Percentiles rank a stretch among this genome's conserved stretches.
phyloP scores from a whole-genome alignment of 257 asterid species.

The Misopates orontium region DNA sequence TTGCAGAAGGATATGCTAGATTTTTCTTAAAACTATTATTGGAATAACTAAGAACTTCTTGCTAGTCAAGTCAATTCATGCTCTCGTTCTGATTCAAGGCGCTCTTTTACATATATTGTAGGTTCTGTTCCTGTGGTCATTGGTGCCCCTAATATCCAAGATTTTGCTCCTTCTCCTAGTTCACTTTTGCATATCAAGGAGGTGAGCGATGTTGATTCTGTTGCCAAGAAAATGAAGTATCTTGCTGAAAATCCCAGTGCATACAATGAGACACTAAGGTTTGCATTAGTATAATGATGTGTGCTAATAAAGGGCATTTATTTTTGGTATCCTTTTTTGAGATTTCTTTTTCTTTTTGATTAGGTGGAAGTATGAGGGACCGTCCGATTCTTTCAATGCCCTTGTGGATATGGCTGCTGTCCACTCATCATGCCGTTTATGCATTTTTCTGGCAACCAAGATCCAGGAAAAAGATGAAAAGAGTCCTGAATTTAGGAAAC shows the following conservation, averaged over 20 bases:
- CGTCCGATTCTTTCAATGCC: constrained; percentile 93
- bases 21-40: constrained; percentile 6
- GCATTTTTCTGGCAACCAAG: constrained; percentile 85
- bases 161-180: constrained; percentile 76
- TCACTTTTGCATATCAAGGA: constrained; percentile 80
- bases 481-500: constrained; percentile 55
- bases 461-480: constrained; percentile 62
- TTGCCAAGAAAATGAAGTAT: constrained; percentile 82
- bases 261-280: constrained; percentile 76
- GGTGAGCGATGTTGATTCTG: constrained; percentile 55
- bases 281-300: constrained; percentile 16
- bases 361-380: constrained; percentile 98
- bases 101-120: constrained; percentile 29
- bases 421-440: constrained; percentile 96
- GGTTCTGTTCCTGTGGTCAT: constrained; percentile 91
- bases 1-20: too few species aligned
- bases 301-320: not conserved
- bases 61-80: constrained; percentile 12
- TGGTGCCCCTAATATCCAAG: constrained; percentile 95
- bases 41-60: not conserved
- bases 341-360: constrained; percentile 13
- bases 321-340: not conserved
- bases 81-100: constrained; percentile 31
- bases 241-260: constrained; percentile 74
- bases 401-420: constrained; percentile 99